Percentiles rank a stretch among this genome's conserved stretches.
Evolutionary conservation across 2,329 filamentous ascomycete species (phyloP).

Genomic region (Pseudogymnoascus verrucosus): DNA sequence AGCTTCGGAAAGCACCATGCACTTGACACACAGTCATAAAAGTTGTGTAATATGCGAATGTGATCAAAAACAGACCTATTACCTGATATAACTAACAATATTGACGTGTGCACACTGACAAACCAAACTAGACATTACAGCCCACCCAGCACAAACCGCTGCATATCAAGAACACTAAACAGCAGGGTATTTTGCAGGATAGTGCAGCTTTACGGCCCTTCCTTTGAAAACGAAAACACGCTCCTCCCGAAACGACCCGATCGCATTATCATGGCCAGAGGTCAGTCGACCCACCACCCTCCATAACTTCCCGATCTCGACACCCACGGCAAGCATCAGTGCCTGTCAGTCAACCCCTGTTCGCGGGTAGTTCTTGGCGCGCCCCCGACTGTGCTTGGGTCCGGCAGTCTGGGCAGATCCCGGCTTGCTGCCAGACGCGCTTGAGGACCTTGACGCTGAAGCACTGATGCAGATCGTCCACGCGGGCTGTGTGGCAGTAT

Average conservation of each 20-base stretch:
- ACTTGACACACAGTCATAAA: neutral
- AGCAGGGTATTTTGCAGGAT: constrained; percentile 7
- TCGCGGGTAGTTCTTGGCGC: neutral
- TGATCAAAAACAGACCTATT: constrained; percentile 5
- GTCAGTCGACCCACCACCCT: neutral
- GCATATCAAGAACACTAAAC: constrained; percentile 2
- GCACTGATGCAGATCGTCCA: constrained; percentile 62
- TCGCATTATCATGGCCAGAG: neutral
- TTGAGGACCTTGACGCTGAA: constrained; percentile 58
- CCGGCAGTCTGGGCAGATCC: constrained; percentile 43
- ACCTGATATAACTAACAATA: constrained; percentile 3
- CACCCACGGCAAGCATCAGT: neutral
- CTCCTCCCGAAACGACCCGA: neutral
- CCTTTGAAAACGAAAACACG: constrained; percentile 1
- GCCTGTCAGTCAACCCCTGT: neutral
- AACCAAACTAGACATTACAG: constrained; percentile 2
- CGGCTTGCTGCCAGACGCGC: constrained; percentile 48
- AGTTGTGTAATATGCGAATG: constrained; percentile 5
- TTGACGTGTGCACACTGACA: neutral
- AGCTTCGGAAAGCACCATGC: neutral
- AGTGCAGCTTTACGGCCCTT: neutral
- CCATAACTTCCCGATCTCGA: neutral
- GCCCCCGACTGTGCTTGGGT: constrained; percentile 9
- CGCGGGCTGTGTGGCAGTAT: constrained; percentile 68
- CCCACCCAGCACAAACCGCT: neutral